phyloP scores from a whole-genome alignment of 164 flowering plant species.

The Litsea cubeba region DNA sequence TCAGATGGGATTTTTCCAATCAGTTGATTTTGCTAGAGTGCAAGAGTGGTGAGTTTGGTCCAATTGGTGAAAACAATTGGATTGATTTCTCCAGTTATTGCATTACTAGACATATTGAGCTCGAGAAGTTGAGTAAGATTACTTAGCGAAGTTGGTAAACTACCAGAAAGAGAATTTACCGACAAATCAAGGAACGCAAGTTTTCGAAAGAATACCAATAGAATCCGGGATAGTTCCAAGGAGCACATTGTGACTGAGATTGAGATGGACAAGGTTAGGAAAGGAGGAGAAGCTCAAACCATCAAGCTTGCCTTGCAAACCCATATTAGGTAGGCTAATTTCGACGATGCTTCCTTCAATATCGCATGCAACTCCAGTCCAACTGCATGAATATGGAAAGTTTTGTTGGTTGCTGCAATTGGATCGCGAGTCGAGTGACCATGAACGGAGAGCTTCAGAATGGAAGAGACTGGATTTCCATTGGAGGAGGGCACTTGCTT shows the following conservation, averaged over 20 bases:
- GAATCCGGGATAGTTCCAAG: conserved; percentile 14
- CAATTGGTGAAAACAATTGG: too few relatives aligned
- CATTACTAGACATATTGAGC: too few relatives aligned
- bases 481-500: neutral
- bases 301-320: conserved; percentile 15
- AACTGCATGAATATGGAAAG: conserved; percentile 5
- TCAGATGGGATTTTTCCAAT: too few relatives aligned
- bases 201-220: conserved; percentile 18
- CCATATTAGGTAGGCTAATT: conserved; percentile 9
- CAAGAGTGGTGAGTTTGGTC: too few relatives aligned
- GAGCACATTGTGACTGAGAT: conserved; percentile 10
- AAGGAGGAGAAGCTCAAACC: conserved; percentile 20
- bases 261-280: conserved; percentile 17
- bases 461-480: neutral
- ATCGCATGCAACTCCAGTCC: conserved; percentile 20
- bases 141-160: too few relatives aligned
- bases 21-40: too few relatives aligned
- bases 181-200: conserved; percentile 23
- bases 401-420: neutral
- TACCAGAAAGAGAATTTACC: conserved; percentile 12
- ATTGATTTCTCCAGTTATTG: too few relatives aligned
- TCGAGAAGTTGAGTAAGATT: too few relatives aligned
- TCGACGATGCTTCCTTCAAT: conserved; percentile 6
- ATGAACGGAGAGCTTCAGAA: neutral
- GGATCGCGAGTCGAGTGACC: neutral